Evolutionary conservation across 441 rosid genomes (phyloP), one percentile per base, ranked within the genome.

Genomic region (California macrophylla): DNA sequence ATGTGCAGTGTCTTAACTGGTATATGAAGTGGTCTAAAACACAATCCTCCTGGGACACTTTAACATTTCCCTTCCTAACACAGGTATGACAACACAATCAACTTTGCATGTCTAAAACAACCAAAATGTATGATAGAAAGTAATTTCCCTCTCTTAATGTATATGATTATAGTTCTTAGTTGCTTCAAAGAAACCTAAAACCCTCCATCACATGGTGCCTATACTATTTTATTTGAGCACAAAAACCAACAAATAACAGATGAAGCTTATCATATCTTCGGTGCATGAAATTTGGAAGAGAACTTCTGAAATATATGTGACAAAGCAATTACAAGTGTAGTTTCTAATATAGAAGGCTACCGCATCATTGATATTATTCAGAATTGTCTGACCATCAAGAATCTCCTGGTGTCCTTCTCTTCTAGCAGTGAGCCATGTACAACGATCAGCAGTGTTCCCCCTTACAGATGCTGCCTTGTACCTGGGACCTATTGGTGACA

Each of bases 391-490:
- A 38, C 94, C 97, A 73, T 82, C 80, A 65, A 85, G 93, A 81
- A 85, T 77, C 78, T 83, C 91, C 56, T 36, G 78, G 40, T 77
- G 77, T 69, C 91, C 96, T 74, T 80, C 86, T 79, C 82, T 85
- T 82, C 72, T 87, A 21, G 92, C 97, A 15, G 92, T 89, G 66
- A 90, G 84, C 87, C 85, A 76, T 15, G 96, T 83, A 64, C 16
- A 30, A 29, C 15, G 40, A 61, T 72, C 72, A 69, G 60, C 28
- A 13, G 0, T 20, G 21, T 0, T 67, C 30, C 10, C 50, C 81
- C 72, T 73, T 64, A 83, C 93, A 79, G 93, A 84, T 67, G 65
- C 82, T 47, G 88, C 88, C 86, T 83, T 85, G 77, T 85, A 85
- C 60, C 73, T 83, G 66, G 88, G 87, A 78, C 91, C 92, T 9